Base-by-base conservation (phyloP, 345 rosid genomes). In the Euphorbia peplus region DNA sequence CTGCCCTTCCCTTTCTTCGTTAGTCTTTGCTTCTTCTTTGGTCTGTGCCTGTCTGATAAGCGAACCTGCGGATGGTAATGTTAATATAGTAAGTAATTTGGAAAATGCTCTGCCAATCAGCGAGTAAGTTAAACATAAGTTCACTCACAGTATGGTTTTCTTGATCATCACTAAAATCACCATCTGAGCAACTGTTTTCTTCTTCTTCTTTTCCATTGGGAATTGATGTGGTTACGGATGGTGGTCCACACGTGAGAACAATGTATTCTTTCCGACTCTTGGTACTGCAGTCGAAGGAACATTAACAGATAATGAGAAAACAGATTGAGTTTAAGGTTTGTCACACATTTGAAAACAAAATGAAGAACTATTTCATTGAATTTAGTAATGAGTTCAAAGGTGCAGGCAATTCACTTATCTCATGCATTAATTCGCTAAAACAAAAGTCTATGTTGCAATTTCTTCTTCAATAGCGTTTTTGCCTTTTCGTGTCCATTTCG, bases 231-330 rank as follows among this genome's bases (percentile, higher is more conserved):
- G 72, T 75, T 25, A 83, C 0, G 55, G 90, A 85, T 51, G 92
- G 85, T 1, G 88, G 83, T 37, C 93, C 97, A 70, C 97, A 93
- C 16, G 90, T 82, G 67, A 91, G 95, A 63, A 91, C 96, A 42
- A 89, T 82, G 77, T 79, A 91, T 75, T 91, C 97, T 80, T 93
- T 93, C 81, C 89, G 82, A 62, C 82, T 89, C 84, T 86, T 88
- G 35, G 96, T 68, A 75, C 96, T 91, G 88, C 64, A 51, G 26
- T 32, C 8, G 10, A 61, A 12, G 69, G 12, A 67, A 73, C 24
- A 55, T 12, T 16, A 19, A 29, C 13, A 2, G n/a, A n/a, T n/a
- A n/a, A n/a, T n/a, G n/a, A n/a, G n/a, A n/a, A n/a, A n/a, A n/a
- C n/a, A n/a, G n/a, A n/a, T n/a, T n/a, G n/a, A n/a, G n/a, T n/a